Evolutionary conservation across 2,329 filamentous ascomycete species (phyloP).

Genomic region (Nigrospora oryzae): DNA sequence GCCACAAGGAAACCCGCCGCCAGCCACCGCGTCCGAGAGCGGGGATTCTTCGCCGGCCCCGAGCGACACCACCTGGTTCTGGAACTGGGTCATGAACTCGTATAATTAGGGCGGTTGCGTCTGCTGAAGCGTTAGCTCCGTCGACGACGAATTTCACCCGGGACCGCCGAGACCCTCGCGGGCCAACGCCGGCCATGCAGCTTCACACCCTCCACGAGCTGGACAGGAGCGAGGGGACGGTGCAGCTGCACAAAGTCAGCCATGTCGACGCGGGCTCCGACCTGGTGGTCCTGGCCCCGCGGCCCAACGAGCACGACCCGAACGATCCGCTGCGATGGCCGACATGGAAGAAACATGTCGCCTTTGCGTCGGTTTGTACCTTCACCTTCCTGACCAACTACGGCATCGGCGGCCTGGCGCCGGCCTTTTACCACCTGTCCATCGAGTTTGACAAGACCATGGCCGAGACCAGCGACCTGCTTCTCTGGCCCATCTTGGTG

Average conservation of each 20-base stretch:
- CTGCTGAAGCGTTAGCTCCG: not conserved
- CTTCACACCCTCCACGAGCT: constrained; percentile 3
- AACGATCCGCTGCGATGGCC: constrained; percentile 41
- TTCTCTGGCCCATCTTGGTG: constrained; percentile 22
- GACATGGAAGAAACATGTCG: constrained; percentile 32
- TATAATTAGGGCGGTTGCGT: not conserved
- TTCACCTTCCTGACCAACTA: constrained; percentile 38
- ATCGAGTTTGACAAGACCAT: constrained; percentile 32
- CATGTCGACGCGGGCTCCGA: not conserved
- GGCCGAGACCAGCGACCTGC: constrained; percentile 30
- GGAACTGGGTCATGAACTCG: constrained; percentile 13
- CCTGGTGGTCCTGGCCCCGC: constrained; percentile 29
- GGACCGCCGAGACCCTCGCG: no score
- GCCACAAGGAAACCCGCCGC: not conserved
- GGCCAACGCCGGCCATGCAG: not conserved
- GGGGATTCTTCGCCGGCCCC: not conserved
- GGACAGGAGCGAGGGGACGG: constrained; percentile 29
- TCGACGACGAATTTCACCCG: not conserved
- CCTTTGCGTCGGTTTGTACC: constrained; percentile 30
- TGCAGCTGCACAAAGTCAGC: constrained; percentile 21
- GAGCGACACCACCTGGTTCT: constrained; percentile 10
- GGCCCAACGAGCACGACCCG: constrained; percentile 31
- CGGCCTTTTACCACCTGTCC: constrained; percentile 33
- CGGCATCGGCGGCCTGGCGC: constrained; percentile 32
- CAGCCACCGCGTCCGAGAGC: not conserved